Conservation (phyloP, 2,329 filamentous ascomycete genomes). For the Lachnellula subtilissima region DNA sequence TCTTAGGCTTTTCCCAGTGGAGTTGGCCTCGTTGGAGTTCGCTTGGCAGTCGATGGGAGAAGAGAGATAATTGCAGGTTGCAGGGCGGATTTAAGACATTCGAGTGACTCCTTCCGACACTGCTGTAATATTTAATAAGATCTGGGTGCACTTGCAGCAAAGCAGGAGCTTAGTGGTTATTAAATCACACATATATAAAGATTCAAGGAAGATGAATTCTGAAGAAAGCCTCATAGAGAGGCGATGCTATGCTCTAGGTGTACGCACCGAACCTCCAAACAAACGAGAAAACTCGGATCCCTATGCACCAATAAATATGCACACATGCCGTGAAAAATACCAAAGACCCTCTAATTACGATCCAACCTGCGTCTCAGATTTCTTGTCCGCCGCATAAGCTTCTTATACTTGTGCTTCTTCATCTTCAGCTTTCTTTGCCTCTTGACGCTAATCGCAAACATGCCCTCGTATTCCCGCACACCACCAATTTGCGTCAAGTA, state of each 20-base stretch:
- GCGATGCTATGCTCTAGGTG: constrained; percentile 13
- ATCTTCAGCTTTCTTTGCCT: constrained; percentile 93
- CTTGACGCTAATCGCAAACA: constrained; percentile 85
- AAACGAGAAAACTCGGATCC: constrained; percentile 2
- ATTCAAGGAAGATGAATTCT: not conserved
- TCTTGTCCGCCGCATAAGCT: constrained; percentile 89
- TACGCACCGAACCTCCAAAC: constrained; percentile 4
- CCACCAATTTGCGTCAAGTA: constrained; percentile 42
- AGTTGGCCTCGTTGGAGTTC: too few relatives aligned
- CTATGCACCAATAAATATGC: constrained; percentile 16
- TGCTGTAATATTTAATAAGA: not conserved
- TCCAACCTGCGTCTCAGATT: constrained; percentile 70
- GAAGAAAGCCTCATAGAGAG: constrained; percentile 11
- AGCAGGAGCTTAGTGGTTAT: not conserved
- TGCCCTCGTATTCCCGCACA: constrained; percentile 45
- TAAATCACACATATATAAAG: not conserved
- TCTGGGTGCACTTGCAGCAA: not conserved
- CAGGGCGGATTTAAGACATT: too few relatives aligned
- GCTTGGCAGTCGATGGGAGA: too few relatives aligned
- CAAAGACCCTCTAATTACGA: constrained; percentile 28
- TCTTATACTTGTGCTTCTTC: constrained; percentile 99
- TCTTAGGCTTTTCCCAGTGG: too few relatives aligned
- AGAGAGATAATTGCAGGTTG: too few relatives aligned
- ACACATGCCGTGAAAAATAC: not conserved
- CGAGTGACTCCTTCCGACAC: too few relatives aligned